These are phyloP conservation scores for Paramyrothecium roridum DNA, from an alignment of 2,329 filamentous ascomycete species.

Conservation along the genomic window DNA sequence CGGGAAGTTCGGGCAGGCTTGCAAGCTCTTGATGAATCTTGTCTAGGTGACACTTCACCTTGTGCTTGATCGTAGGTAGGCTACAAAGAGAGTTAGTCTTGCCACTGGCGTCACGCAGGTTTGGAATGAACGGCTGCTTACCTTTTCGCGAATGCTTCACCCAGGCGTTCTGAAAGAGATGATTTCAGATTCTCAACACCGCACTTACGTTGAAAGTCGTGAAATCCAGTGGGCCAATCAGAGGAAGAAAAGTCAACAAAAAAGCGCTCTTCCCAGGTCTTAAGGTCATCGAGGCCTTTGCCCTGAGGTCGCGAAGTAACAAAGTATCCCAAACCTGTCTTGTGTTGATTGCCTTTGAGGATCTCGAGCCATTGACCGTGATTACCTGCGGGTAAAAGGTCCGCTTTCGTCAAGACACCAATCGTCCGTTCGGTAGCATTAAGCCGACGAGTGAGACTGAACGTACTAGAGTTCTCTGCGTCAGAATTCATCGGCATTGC, in stretches of 20 bases:
- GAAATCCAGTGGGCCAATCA: constrained; percentile 48
- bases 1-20: constrained; percentile 63
- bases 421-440: constrained; percentile 59
- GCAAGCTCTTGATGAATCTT: constrained; percentile 53
- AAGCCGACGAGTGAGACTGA: constrained; percentile 58
- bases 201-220: constrained; percentile 43
- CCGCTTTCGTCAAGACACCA: constrained; percentile 83
- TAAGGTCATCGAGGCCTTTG: constrained; percentile 50
- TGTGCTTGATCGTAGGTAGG: constrained; percentile 51
- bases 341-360: constrained; percentile 58
- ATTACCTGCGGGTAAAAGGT: constrained; percentile 56
- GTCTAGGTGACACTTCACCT: constrained; percentile 45
- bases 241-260: constrained; percentile 38
- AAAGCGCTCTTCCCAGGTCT: constrained; percentile 48
- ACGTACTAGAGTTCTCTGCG: constrained; percentile 70
- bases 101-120: constrained; percentile 4
- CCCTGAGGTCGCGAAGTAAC: constrained; percentile 67
- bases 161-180: constrained; percentile 50
- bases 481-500: constrained; percentile 77
- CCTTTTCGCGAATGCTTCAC: constrained; percentile 51
- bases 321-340: constrained; percentile 72
- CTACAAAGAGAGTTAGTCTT: constrained; percentile 15
- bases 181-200: constrained; percentile 51
- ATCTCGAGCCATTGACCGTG: constrained; percentile 59
- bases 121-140: constrained; percentile 16